Evolutionary conservation across 306 rosid genomes (phyloP), one percentile per base, ranked within the genome.

Genomic region (Astragalus membranaceus): DNA sequence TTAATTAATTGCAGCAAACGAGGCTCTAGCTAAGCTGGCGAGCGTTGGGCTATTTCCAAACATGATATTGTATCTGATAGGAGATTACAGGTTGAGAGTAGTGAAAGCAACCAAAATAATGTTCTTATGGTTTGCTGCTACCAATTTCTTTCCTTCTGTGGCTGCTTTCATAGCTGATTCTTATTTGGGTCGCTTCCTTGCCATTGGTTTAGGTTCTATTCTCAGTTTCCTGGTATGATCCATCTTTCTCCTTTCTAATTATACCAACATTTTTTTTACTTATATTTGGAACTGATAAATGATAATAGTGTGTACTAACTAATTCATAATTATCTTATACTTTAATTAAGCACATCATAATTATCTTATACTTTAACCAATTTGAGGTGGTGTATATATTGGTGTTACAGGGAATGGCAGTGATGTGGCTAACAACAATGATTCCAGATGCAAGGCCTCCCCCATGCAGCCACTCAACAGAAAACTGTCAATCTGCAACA

Each of bases 161-260:
- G 96, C 78, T 13, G 96, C 92, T 12, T 81, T 87, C 52, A 63
- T 87, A 64, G 70, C 87, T 5, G 92, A 89, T 89, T 85, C 88
- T 70, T 83, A 79, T 73, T 79, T 87, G 57, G 92, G 96, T 64
- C 87, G 90, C 1, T 89, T 89, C 67, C 85, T 67, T 43, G 55
- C 87, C 61, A 76, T 89, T 69, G 85, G 64, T 5, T 56, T 79
- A 0, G 90, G 92, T 49, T 85, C 88, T 8, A 44, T 82, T 11
- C 50, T 78, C 49, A 72, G 66, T 61, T 71, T 89, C 26, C 61
- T 81, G 85, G 92, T 86, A 13, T 51, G 8, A 8, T 33, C 13
- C 5, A n/a, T 17, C 20, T 15, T 52, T 41, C 5, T 41, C 46
- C 46, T 37, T 8, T 33, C 37, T 33, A 33, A 20, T 20, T 20